Base-by-base conservation (phyloP, 495 filamentous ascomycete species). In the Penicillium herquei region DNA sequence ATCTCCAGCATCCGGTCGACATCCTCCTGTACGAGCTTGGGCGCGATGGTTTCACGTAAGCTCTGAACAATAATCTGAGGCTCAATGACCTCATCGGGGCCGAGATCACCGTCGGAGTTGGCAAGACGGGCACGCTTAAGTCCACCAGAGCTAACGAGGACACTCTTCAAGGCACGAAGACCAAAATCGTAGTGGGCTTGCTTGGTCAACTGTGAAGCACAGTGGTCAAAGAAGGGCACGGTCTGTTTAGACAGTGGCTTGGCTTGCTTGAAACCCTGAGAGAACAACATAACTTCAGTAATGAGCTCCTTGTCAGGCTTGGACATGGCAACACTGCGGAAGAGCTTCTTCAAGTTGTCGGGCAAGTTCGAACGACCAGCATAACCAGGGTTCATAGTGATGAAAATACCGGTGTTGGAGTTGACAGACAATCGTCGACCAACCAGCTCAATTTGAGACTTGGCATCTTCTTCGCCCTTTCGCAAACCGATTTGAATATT, bases 331-430 rank as follows among this genome's bases (percentile, higher is more conserved):
- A 99, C 94, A 65, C 95, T 98, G 62, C 94, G 84, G 84, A 99
- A 99, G 17, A 99, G 78, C 74, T 99, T 99, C 81, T 99, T 99
- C 70, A 99, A 70, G 68, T 99, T 99, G 72, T 99, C 94, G 1
- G 94, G 94, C 62, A 99, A 75, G 71, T 98, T 99, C 33, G 94
- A 99, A 68, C 94, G 87, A 49, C 94, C 94, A 39, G 94, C 94
- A 79, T 99, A 99, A 17, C 94, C 94, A 62, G 94, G 94, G 74
- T 99, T 99, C 94, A 99, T 99, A 33, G 94, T 99, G 71, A 99
- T 98, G 78, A 99, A 99, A 68, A 99, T 96, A 63, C 93, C 93
- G 44, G 94, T 98, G 65, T 96, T 94, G 44, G 81, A 78, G 65
- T 96, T 92, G 57, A 99, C 92, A 35, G 76, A 79, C 31, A 99